Evolutionary conservation across 192 early-diverging fungal species (phyloP).

Genomic region (Podila verticillata): DNA sequence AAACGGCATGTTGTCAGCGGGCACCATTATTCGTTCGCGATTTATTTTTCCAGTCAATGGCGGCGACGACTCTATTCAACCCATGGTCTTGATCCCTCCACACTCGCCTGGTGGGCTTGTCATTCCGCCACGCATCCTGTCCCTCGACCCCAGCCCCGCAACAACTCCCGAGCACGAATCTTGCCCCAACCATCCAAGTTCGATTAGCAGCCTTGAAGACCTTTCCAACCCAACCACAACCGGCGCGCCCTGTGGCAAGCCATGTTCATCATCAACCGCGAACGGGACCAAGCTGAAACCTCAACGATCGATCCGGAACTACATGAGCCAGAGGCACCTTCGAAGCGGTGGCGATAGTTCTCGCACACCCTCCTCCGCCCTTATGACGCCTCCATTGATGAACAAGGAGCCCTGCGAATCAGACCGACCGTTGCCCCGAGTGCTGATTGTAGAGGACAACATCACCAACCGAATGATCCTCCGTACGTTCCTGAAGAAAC

Average conservation of each 20-base stretch:
- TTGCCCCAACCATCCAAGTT: slow-evolving; percentile 1
- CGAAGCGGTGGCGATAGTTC: neutral
- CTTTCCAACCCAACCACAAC: neutral
- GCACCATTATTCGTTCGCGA: slow-evolving; percentile 22
- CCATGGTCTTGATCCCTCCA: slow-evolving; percentile 23
- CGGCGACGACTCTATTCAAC: neutral
- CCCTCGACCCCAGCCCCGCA: slow-evolving; percentile 7
- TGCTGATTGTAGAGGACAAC: slow-evolving; percentile 59
- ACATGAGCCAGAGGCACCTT: slow-evolving; percentile 7
- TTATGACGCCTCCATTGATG: neutral
- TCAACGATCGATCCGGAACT: slow-evolving; percentile 26
- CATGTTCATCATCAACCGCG: neutral
- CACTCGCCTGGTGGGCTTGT: slow-evolving; percentile 48
- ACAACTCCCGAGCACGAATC: slow-evolving; percentile 24
- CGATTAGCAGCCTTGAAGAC: neutral
- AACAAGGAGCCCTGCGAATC: too few species aligned
- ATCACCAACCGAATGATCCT: slow-evolving; percentile 56
- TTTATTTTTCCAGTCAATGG: slow-evolving; percentile 19
- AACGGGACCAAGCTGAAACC: slow-evolving; percentile 11
- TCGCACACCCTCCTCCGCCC: neutral
- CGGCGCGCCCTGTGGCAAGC: neutral
- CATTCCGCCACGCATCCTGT: slow-evolving; percentile 13
- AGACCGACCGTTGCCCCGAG: slow-evolving; percentile 13
- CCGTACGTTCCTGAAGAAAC: slow-evolving; percentile 53
- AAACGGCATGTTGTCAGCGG: slow-evolving; percentile 22